Evolutionary conservation across 306 rosid species (phyloP).

Genomic region (Cicer yamashitae): DNA sequence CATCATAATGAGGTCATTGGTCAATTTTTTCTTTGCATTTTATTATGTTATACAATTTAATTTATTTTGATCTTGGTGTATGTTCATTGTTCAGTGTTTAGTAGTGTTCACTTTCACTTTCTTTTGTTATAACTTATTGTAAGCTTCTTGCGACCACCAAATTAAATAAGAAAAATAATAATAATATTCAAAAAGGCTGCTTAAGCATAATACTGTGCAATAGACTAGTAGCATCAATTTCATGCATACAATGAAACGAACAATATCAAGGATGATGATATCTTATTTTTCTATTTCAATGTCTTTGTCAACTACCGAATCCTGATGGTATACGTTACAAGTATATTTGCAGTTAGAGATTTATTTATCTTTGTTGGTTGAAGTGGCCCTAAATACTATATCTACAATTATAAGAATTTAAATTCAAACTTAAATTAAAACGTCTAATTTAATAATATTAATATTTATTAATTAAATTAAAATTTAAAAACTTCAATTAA

Average conservation of each 20-base stretch:
- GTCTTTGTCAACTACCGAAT: too few species aligned
- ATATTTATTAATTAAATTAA: too few species aligned
- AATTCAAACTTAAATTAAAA: too few species aligned
- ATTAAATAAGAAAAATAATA: constrained; percentile 1
- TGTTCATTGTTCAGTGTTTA: neutral
- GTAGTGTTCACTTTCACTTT: too few species aligned
- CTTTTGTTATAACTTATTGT: neutral
- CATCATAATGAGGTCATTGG: constrained; percentile 29
- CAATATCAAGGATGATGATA: constrained; percentile 17
- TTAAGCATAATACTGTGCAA: neutral
- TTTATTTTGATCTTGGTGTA: constrained; percentile 34
- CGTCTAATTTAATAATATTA: too few species aligned
- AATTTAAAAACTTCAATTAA: too few species aligned
- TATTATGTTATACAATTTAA: neutral
- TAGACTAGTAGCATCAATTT: neutral
- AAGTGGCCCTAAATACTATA: too few species aligned
- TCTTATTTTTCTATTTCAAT: neutral
- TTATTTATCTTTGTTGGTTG: too few species aligned
- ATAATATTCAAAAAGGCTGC: constrained; percentile 23
- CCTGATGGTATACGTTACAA: too few species aligned
- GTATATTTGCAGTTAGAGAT: too few species aligned
- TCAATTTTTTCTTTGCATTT: constrained; percentile 33
- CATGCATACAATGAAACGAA: constrained; percentile 12
- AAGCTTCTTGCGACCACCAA: constrained; percentile 13
- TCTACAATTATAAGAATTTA: too few species aligned